Percentiles rank a stretch among this genome's conserved stretches.
These are phyloP conservation scores for Trichoderma lentiforme DNA, from an alignment of 2,329 filamentous ascomycete species.

Conservation along the genomic window DNA sequence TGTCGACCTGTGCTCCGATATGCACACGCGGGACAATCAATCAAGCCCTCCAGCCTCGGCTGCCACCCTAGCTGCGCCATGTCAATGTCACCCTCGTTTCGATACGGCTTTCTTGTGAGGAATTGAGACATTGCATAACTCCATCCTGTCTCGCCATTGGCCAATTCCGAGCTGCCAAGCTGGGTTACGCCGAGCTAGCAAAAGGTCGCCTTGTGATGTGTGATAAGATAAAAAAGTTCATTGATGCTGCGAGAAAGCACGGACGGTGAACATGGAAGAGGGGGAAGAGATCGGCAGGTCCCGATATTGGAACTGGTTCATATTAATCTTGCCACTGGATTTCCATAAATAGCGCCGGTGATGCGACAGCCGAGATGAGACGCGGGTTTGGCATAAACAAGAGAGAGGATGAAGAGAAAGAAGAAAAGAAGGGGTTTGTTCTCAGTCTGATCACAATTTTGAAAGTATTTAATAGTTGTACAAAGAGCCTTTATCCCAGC, in stretches of 20 bases:
- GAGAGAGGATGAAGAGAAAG: not conserved
- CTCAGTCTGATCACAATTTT: not conserved
- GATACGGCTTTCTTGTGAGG: not conserved
- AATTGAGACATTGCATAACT: not conserved
- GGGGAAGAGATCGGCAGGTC: constrained; percentile 7
- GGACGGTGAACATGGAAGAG: not conserved
- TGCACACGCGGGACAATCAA: not conserved
- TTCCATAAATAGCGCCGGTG: not conserved
- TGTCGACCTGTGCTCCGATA: not conserved
- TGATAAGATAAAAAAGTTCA: not conserved
- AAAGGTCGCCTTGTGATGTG: not conserved
- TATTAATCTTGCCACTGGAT: not conserved
- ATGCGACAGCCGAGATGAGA: constrained; percentile 1
- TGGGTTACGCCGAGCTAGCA: not conserved
- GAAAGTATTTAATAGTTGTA: not conserved
- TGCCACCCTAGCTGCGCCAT: not conserved
- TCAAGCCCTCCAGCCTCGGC: not conserved
- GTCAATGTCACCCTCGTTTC: not conserved
- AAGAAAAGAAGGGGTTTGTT: not conserved
- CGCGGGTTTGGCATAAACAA: not conserved
- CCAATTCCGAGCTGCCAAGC: not conserved
- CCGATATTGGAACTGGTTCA: not conserved
- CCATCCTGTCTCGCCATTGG: not conserved
- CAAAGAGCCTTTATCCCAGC: not conserved
- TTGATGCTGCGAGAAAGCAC: not conserved